Conservation (phyloP, 2,329 filamentous ascomycete species). For the Aspergillus persii region DNA sequence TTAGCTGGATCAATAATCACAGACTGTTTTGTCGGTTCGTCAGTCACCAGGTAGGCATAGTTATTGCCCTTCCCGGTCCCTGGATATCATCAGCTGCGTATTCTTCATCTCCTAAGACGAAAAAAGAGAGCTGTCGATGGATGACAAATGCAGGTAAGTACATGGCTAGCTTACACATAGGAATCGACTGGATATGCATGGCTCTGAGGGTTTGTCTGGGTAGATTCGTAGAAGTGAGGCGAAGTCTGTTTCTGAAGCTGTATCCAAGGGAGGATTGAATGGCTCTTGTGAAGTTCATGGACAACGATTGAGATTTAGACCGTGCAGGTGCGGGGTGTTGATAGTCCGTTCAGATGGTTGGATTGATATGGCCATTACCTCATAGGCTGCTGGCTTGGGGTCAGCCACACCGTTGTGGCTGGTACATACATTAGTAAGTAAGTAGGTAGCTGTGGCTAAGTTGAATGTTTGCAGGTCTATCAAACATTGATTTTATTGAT, state of each 20-base stretch:
- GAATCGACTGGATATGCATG: constrained; percentile 55
- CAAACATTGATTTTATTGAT: too few relatives aligned
- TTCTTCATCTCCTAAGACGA: background rate
- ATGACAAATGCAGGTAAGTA: background rate
- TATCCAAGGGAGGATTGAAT: constrained; percentile 18
- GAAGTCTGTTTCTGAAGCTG: constrained; percentile 8
- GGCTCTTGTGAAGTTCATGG: constrained; percentile 32
- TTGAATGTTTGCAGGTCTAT: background rate
- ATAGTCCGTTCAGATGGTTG: background rate
- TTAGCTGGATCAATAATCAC: constrained; percentile 53
- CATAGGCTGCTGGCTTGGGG: constrained; percentile 5
- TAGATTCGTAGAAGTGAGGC: background rate
- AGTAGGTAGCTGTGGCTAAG: background rate
- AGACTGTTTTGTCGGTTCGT: constrained; percentile 49
- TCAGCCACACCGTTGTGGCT: background rate
- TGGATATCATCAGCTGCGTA: constrained; percentile 2
- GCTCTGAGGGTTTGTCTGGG: constrained; percentile 16
- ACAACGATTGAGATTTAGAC: background rate
- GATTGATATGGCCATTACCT: constrained; percentile 9
- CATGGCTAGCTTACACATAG: constrained; percentile 49
- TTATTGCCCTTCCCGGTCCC: constrained; percentile 47
- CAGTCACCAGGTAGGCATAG: constrained; percentile 53
- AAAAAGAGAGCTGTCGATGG: background rate
- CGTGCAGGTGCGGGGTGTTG: constrained; percentile 9
- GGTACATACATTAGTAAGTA: background rate